These are phyloP conservation scores for Dendryphion nanum DNA, from an alignment of 2,329 filamentous ascomycete genomes.

Conservation along the genomic window DNA sequence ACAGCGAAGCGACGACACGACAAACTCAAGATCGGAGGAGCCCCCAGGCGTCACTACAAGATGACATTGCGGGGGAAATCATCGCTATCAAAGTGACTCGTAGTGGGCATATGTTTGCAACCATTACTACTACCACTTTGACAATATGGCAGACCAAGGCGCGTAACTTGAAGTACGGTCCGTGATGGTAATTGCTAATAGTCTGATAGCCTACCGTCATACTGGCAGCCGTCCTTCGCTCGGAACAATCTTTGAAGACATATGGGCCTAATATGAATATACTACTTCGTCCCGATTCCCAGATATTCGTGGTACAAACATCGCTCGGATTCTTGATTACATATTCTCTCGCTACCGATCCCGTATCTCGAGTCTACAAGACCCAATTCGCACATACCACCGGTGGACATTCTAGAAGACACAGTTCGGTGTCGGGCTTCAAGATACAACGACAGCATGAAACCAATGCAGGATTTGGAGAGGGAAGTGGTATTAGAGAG, in stretches of 20 bases:
- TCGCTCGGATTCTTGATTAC: conserved; percentile 85
- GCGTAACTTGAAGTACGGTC: conserved; percentile 28
- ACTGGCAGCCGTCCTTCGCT: conserved; percentile 81
- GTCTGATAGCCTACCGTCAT: conserved; percentile 77
- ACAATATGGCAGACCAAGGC: conserved; percentile 98
- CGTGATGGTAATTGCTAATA: conserved; percentile 13
- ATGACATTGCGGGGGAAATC: conserved; percentile 60
- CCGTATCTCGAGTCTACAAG: conserved; percentile 79
- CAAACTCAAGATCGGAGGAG: conserved; percentile 4
- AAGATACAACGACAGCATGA: conserved; percentile 39
- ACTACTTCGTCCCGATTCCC: conserved; percentile 84
- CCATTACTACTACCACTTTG: conserved; percentile 79
- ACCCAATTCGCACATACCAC: conserved; percentile 66
- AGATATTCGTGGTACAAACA: conserved; percentile 89
- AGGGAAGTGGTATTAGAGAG: conserved; percentile 78
- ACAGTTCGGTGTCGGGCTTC: conserved; percentile 44
- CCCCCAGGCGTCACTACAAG: conserved; percentile 18
- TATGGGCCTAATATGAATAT: conserved; percentile 86
- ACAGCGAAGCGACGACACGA: conserved; percentile 2
- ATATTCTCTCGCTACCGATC: conserved; percentile 85
- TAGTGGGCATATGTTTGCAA: conserved; percentile 79
- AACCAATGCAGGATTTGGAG: conserved; percentile 65
- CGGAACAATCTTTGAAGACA: conserved; percentile 70
- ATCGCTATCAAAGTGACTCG: conserved; percentile 75
- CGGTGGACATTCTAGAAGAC: conserved; percentile 46